Evolutionary conservation across 148 eudicot species (phyloP).

Genomic region (Camellia granthamiana): DNA sequence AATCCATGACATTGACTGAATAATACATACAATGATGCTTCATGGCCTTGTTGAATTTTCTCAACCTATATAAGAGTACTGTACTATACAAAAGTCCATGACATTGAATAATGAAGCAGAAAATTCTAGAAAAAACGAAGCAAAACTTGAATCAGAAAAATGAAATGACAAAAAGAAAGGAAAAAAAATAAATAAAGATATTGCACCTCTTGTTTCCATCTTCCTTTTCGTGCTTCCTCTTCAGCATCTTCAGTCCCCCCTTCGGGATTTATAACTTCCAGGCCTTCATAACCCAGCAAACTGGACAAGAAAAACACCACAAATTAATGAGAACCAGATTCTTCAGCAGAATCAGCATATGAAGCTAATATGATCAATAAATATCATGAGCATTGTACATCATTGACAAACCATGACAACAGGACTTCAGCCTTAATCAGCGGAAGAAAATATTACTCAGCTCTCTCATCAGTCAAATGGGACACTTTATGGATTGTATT

Average conservation of each 20-base stretch:
- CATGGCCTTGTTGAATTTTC: neutral
- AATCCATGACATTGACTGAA: too few species aligned
- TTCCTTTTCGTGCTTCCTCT: slow-evolving; percentile 89
- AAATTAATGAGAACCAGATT: neutral
- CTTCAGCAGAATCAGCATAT: slow-evolving; percentile 6
- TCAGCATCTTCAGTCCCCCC: slow-evolving; percentile 93
- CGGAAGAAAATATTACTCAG: neutral
- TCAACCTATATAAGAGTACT: neutral
- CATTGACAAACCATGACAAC: neutral
- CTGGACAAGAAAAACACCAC: slow-evolving; percentile 24
- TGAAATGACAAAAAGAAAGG: neutral
- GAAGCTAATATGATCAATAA: neutral
- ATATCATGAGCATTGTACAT: neutral
- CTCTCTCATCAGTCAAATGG: too few species aligned
- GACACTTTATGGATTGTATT: too few species aligned
- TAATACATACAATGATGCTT: neutral
- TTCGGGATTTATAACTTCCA: slow-evolving; percentile 94
- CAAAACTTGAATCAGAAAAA: neutral
- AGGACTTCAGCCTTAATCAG: neutral
- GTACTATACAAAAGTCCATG: neutral
- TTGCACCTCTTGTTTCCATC: slow-evolving; percentile 89
- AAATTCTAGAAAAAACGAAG: neutral
- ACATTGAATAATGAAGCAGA: neutral
- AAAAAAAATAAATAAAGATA: neutral
- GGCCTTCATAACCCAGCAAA: slow-evolving; percentile 74